phyloP scores from a whole-genome alignment of 768 basidiomycete species.

The Boletus vinaceobasis region DNA sequence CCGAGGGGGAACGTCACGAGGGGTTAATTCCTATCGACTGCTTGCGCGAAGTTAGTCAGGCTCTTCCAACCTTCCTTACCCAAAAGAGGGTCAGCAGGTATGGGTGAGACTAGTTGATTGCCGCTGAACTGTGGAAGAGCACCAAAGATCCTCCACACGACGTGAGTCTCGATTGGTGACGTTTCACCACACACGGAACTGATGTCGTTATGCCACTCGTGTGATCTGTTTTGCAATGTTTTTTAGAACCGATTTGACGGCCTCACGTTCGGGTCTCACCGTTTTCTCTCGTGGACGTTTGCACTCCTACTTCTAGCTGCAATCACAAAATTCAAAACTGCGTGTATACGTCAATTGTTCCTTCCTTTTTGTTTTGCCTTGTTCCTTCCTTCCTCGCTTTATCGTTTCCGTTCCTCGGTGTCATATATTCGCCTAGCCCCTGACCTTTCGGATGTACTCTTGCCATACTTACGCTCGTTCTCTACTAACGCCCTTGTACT shows the following conservation, averaged over 20 bases:
- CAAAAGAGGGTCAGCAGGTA: constrained; percentile 48
- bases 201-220: no score
- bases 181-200: not conserved
- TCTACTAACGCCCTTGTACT: no score
- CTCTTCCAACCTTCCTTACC: constrained; percentile 47
- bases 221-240: no score
- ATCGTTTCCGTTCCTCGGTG: not conserved
- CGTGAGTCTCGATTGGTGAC: constrained; percentile 1
- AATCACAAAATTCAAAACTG: constrained; percentile 5
- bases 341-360: constrained; percentile 11
- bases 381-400: not conserved
- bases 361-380: no score
- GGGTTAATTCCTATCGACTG: constrained; percentile 72
- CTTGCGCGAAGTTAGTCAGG: constrained; percentile 47
- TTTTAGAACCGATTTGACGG: constrained; percentile 1
- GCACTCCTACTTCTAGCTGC: not conserved
- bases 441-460: no score
- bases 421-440: no score
- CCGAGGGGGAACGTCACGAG: constrained; percentile 1
- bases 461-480: no score
- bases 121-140: not conserved
- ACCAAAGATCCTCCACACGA: not conserved
- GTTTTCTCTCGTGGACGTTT: not conserved
- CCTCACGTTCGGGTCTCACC: not conserved
- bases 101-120: not conserved